These are phyloP conservation scores for Fusarium temperatum DNA, from an alignment of 2,329 filamentous ascomycete genomes.

Conservation along the genomic window DNA sequence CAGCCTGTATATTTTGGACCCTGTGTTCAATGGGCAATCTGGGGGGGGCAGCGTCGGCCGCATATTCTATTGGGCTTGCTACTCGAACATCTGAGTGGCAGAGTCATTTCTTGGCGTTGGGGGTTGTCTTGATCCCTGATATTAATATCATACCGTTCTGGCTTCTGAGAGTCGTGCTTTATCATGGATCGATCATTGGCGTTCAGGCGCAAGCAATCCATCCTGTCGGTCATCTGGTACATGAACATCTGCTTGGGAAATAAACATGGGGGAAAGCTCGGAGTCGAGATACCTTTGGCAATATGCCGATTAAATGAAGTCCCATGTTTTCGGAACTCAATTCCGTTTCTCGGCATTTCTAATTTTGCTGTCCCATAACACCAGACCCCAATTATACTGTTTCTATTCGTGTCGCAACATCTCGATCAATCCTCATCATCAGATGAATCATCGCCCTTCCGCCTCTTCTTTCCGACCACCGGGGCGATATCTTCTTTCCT, in stretches of 20 bases:
- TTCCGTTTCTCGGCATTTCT: not conserved
- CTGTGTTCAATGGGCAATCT: not conserved
- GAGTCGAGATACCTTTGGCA: constrained; percentile 4
- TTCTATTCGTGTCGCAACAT: not conserved
- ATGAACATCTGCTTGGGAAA: not conserved
- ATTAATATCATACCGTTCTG: not conserved
- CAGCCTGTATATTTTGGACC: constrained; percentile 14
- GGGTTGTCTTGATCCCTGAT: not conserved
- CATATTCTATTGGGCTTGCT: constrained; percentile 2
- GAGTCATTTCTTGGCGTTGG: constrained; percentile 17
- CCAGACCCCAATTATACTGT: constrained; percentile 19
- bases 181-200: not conserved
- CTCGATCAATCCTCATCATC: constrained; percentile 45
- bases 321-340: not conserved
- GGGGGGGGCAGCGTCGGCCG: not conserved
- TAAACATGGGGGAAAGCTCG: not conserved
- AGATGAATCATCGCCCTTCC: constrained; percentile 46
- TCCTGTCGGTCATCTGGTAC: not conserved
- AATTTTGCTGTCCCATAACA: not conserved
- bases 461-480: constrained; percentile 43
- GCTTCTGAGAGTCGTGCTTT: not conserved
- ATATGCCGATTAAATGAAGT: not conserved
- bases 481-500: constrained; percentile 61
- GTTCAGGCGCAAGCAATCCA: not conserved
- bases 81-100: not conserved